A percentile compares a stretch with the other conserved stretches of the same genome.
Evolutionary conservation across 306 rosid species (phyloP).

Genomic region (Senna tora): DNA sequence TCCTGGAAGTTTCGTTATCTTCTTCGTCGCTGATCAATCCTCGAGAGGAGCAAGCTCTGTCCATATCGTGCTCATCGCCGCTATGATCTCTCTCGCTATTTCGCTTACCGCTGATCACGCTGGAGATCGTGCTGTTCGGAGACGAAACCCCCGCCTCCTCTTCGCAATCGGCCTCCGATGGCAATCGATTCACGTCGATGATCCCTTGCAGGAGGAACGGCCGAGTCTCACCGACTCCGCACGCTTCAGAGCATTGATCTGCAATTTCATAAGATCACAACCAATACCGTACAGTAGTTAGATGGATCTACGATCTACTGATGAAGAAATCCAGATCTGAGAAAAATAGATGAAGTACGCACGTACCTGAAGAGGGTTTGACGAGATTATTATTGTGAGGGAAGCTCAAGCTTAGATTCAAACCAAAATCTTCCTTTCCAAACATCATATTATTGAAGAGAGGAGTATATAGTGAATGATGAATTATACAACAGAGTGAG

Average conservation of each 20-base stretch:
- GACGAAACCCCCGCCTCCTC: conserved; percentile 83
- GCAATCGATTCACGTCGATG: conserved; percentile 85
- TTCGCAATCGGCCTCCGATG: conserved; percentile 61
- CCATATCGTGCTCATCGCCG: conserved; percentile 62
- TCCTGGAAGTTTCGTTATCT: conserved; percentile 80
- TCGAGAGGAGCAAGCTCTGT: conserved; percentile 64
- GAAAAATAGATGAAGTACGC: too few species aligned
- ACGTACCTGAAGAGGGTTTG: too few species aligned
- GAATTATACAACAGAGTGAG: too few species aligned
- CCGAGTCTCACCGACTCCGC: conserved; percentile 46
- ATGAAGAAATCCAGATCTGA: too few species aligned
- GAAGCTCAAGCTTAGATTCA: conserved; percentile 69
- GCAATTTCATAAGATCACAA: too few species aligned
- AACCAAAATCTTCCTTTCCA: conserved; percentile 70
- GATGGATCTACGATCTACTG: too few species aligned
- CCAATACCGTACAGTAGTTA: too few species aligned
- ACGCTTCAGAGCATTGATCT: conserved; percentile 64
- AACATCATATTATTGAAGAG: conserved; percentile 37
- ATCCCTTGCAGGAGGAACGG: conserved; percentile 61
- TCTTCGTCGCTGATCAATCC: conserved; percentile 85
- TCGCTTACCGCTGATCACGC: conserved; percentile 87
- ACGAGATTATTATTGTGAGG: too few species aligned
- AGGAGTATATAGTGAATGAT: too few species aligned
- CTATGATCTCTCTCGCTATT: conserved; percentile 67
- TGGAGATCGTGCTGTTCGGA: conserved; percentile 92